A percentile compares a stretch with the other conserved stretches of the same genome.
phyloP scores from a whole-genome alignment of 768 basidiomycete species.

The Boletellus ananiceps region DNA sequence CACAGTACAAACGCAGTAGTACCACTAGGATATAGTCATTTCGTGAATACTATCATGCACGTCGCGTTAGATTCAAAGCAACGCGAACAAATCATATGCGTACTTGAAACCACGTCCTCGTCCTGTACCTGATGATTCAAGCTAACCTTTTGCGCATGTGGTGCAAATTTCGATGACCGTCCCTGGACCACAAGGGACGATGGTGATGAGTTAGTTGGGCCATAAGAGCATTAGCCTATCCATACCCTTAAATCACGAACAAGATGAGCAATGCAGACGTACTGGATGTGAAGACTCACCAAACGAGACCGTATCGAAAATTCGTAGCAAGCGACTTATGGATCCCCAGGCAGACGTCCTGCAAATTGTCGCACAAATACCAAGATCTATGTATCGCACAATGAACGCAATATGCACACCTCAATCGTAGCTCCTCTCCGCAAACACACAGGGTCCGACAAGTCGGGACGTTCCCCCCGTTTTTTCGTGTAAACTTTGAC shows the following conservation, averaged over 20 bases:
- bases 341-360: slow-evolving; percentile 90
- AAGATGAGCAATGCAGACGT: background rate
- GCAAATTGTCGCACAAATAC: background rate
- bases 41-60: slow-evolving; percentile 27
- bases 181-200: slow-evolving; percentile 45
- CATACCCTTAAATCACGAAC: slow-evolving; percentile 25
- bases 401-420: slow-evolving; percentile 34
- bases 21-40: slow-evolving; percentile 2
- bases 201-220: background rate
- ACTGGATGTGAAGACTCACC: slow-evolving; percentile 44
- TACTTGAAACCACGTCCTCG: slow-evolving; percentile 87
- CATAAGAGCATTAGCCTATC: background rate
- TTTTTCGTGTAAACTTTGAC: slow-evolving; percentile 98
- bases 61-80: background rate
- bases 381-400: background rate
- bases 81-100: slow-evolving; percentile 28
- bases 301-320: slow-evolving; percentile 93
- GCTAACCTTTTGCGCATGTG: slow-evolving; percentile 93
- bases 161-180: slow-evolving; percentile 89
- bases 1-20: background rate
- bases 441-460: slow-evolving; percentile 86
- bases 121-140: slow-evolving; percentile 79
- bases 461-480: slow-evolving; percentile 88
- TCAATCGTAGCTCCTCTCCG: slow-evolving; percentile 92
- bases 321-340: slow-evolving; percentile 86